These are phyloP conservation scores for Hibiscus tridactylites DNA, from an alignment of 345 rosid species.

Conservation along the genomic window DNA sequence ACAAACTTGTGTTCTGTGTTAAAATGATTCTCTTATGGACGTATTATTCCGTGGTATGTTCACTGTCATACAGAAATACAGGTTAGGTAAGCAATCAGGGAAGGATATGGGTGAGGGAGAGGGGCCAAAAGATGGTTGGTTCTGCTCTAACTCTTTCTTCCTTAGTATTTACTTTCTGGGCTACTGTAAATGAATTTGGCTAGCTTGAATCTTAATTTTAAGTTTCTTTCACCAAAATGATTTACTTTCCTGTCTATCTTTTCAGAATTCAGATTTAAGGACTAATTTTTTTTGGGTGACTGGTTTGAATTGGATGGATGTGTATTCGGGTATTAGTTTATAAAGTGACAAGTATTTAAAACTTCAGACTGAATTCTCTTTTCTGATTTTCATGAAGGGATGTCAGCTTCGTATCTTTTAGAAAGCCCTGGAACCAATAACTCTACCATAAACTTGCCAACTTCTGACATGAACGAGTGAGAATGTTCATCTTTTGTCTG, in stretches of 20 bases:
- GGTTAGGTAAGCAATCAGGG: constrained; percentile 81
- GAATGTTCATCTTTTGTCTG: constrained; percentile 15
- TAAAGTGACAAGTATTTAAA: background rate
- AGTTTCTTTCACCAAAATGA: background rate
- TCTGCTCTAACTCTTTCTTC: constrained; percentile 3
- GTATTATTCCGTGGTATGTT: constrained; percentile 5
- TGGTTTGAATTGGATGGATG: background rate
- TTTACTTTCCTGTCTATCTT: background rate
- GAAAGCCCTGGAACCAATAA: constrained; percentile 32
- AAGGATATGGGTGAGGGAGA: constrained; percentile 62
- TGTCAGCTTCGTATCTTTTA: constrained; percentile 43
- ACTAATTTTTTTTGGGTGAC: background rate
- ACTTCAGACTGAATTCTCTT: constrained; percentile 10
- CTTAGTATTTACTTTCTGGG: background rate
- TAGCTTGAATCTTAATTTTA: background rate
- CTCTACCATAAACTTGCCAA: constrained; percentile 32
- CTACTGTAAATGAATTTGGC: background rate
- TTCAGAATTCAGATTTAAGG: background rate
- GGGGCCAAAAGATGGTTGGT: constrained; percentile 44
- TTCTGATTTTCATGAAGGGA: constrained; percentile 17
- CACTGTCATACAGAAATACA: constrained; percentile 55
- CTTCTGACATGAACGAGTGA: constrained; percentile 63
- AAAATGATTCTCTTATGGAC: background rate
- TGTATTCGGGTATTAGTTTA: background rate
- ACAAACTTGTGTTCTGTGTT: background rate